Percentiles rank a stretch among this genome's conserved stretches.
These are phyloP conservation scores for Hypoxylon sp. DNA, from an alignment of 2,329 filamentous ascomycete species.

Conservation along the genomic window DNA sequence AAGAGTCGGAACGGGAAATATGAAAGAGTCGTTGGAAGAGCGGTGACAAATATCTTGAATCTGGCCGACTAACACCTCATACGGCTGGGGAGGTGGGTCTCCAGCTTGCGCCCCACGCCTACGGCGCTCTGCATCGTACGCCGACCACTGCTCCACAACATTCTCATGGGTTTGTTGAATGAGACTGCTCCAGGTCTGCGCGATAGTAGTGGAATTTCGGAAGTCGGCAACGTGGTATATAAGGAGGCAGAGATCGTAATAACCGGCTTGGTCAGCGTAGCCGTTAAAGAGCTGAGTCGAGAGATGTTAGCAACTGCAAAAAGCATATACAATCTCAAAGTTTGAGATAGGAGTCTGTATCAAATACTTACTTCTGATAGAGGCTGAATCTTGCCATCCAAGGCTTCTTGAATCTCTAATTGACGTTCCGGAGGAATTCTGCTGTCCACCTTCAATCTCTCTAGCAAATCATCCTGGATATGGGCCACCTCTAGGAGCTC, in stretches of 20 bases:
- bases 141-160: constrained; percentile 60
- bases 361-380: constrained; percentile 77
- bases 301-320: constrained; percentile 29
- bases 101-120: constrained; percentile 52
- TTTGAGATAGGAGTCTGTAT: not conserved
- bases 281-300: constrained; percentile 83
- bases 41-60: constrained; percentile 76
- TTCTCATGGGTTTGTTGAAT: constrained; percentile 79
- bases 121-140: constrained; percentile 60
- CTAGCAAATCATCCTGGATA: constrained; percentile 92
- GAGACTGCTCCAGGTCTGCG: constrained; percentile 85
- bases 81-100: constrained; percentile 69
- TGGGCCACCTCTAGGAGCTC: constrained; percentile 93
- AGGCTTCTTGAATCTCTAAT: constrained; percentile 73
- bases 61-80: constrained; percentile 77
- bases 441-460: constrained; percentile 79
- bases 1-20: constrained; percentile 74
- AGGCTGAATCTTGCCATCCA: constrained; percentile 84
- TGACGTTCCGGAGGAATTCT: constrained; percentile 76
- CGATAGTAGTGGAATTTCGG: constrained; percentile 87
- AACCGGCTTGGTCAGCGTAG: constrained; percentile 90
- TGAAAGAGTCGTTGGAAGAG: constrained; percentile 74
- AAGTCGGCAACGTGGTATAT: constrained; percentile 95
- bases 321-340: not conserved
- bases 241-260: constrained; percentile 92